phyloP scores from a whole-genome alignment of 208 protist species.

The Trypanosoma boissoni region DNA sequence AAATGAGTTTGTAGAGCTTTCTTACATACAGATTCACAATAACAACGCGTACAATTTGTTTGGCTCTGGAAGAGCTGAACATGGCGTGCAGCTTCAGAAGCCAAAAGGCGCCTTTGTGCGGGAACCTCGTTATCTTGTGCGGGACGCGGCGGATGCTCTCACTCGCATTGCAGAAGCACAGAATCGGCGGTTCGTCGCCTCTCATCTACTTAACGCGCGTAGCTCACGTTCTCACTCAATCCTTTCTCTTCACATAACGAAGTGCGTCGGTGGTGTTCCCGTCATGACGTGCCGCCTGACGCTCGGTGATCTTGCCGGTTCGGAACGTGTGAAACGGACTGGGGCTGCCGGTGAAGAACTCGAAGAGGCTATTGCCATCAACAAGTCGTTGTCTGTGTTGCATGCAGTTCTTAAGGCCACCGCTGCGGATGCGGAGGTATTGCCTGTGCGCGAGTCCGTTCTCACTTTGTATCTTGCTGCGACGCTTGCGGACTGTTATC shows the following conservation, averaged over 20 bases:
- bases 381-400: conserved; percentile 87
- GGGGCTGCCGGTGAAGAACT: conserved; percentile 67
- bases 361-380: conserved; percentile 90
- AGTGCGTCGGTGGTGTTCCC: conserved; percentile 49
- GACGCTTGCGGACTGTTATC: conserved; percentile 53
- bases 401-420: conserved; percentile 60
- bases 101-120: conserved; percentile 26
- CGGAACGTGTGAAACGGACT: conserved; percentile 84
- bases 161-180: conserved; percentile 31
- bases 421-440: conserved; percentile 32
- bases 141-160: conserved; percentile 30
- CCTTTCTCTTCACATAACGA: conserved; percentile 64
- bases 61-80: conserved; percentile 17
- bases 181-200: conserved; percentile 36
- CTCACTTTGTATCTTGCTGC: conserved; percentile 66
- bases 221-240: conserved; percentile 67
- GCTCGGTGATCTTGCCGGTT: conserved; percentile 93
- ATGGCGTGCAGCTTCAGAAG: conserved; percentile 15
- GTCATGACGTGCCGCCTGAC: conserved; percentile 49
- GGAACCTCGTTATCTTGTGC: conserved; percentile 53
- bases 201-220: conserved; percentile 49
- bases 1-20: conserved; percentile 69
- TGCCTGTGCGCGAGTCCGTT: conserved; percentile 51
- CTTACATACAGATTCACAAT: conserved; percentile 77
- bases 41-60: conserved; percentile 73